Base-by-base conservation (phyloP, 495 filamentous ascomycete species). In the Bombardia bombarda region DNA sequence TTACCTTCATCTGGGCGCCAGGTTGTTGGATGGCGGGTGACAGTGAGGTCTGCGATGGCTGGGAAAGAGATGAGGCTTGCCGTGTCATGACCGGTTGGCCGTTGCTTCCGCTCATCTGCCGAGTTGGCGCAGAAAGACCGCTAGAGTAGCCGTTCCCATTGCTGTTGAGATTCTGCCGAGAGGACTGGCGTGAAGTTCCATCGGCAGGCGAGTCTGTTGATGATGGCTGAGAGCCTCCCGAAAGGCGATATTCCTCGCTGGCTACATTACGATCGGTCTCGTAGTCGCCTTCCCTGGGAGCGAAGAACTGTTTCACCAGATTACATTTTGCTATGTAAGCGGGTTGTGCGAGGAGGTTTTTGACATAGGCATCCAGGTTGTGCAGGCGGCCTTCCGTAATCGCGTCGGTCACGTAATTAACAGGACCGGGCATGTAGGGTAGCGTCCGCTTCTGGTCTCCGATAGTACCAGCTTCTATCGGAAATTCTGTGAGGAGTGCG, bases 401-500 rank as follows among this genome's bases (percentile, higher is more conserved):
- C 6, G 86, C 86, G 57, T 96, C 93, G 13, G 93, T 98, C 40
- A 98, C 93, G 65, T 94, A 93, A 43, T 90, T 94, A 52, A 98
- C 90, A 17, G 92, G 92, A 8, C 92, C 92, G 16, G 92, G 92
- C 92, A 98, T 98, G 63, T 90, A 98, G n/a, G 92, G 92, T 6
- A 98, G 62, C 13, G 84, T 86, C 23, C 92, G 80, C 40, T 83
- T 79, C 50, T 82, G 80, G 31, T 78, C 77, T 37, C 78, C 79
- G 40, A 85, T 84, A 21, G 84, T 84, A 18, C 92, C 90, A 21
- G 92, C 90, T 57, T 97, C 93, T 13, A 86, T 80, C 26, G 92
- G 90, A 57, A 95, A 97, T 51, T 94, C 87, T 31, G 87, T 90
- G 33, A 98, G 72, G 5, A 98, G 82, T 14, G 86, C 82, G 58